Evolutionary conservation across 2,329 filamentous ascomycete genomes (phyloP).

Genomic region (Penicillium digitatum): DNA sequence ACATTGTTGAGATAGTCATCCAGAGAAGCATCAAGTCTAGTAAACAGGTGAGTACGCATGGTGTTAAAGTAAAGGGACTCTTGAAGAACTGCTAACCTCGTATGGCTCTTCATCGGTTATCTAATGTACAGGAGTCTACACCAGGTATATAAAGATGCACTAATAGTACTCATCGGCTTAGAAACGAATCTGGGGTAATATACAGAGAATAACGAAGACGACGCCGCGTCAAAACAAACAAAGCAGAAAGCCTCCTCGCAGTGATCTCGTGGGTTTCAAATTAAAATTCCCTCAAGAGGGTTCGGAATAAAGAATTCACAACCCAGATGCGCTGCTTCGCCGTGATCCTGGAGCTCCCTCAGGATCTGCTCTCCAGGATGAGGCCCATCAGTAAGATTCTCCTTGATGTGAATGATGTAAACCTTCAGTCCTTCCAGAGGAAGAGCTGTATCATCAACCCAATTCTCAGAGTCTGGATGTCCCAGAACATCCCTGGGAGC

Average conservation of each 20-base stretch:
- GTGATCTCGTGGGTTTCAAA: conserved; percentile 22
- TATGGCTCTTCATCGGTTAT: not conserved
- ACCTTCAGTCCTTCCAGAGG: conserved; percentile 71
- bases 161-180: not conserved
- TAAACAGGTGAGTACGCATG: not conserved
- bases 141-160: not conserved
- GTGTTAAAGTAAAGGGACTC: not conserved
- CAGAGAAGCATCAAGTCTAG: too few relatives aligned
- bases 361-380: conserved; percentile 64
- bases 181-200: not conserved
- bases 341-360: conserved; percentile 63
- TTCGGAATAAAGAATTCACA: conserved; percentile 74
- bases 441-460: conserved; percentile 23
- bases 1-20: not conserved
- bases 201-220: not conserved
- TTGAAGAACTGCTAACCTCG: not conserved
- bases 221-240: not conserved
- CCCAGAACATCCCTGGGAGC: not conserved
- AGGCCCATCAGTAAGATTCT: conserved; percentile 69
- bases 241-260: not conserved
- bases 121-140: too few relatives aligned
- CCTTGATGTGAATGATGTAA: conserved; percentile 92
- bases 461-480: conserved; percentile 16
- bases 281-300: conserved; percentile 56
- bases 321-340: conserved; percentile 63